phyloP scores from a whole-genome alignment of 768 basidiomycete species.

The Collybia mongolica region DNA sequence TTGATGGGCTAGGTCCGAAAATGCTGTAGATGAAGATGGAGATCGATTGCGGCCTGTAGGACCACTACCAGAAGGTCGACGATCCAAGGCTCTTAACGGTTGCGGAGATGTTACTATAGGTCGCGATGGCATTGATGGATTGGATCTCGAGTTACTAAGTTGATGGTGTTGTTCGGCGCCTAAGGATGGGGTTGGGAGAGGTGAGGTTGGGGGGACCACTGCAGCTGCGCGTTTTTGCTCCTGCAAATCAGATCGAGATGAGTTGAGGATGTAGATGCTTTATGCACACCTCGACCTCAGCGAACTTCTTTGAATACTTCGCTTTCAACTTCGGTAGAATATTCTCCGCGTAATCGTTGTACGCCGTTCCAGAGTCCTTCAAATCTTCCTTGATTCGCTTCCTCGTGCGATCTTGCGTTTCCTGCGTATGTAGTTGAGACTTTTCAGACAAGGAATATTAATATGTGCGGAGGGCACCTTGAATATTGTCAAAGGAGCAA shows the following conservation, averaged over 20 bases:
- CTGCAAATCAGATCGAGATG: conserved; percentile 31
- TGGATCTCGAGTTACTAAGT: conserved; percentile 40
- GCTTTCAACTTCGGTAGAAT: conserved; percentile 80
- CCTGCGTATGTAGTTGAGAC: conserved; percentile 39
- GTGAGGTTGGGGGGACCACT: conserved; percentile 28
- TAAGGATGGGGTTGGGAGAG: conserved; percentile 29
- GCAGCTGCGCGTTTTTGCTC: conserved; percentile 60
- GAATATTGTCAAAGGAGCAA: conserved; percentile 62
- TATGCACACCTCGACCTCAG: conserved; percentile 74
- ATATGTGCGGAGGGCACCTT: conserved; percentile 45
- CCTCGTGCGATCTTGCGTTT: conserved; percentile 88
- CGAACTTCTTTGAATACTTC: conserved; percentile 79
- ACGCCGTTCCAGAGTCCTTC: conserved; percentile 72
- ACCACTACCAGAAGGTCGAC: conserved; percentile 64
- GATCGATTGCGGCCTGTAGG: conserved; percentile 63
- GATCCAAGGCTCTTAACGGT: conserved; percentile 71
- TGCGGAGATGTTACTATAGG: conserved; percentile 69
- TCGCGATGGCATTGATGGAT: conserved; percentile 43
- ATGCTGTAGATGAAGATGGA: conserved; percentile 77
- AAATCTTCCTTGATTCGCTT: conserved; percentile 91
- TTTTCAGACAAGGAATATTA: background rate
- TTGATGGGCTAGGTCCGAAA: conserved; percentile 88
- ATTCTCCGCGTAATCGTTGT: conserved; percentile 79
- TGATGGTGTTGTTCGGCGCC: conserved; percentile 31
- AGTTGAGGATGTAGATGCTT: background rate